Evolutionary conservation across 2,329 filamentous ascomycete species (phyloP), one percentile per base, ranked within the genome.

Genomic region (Beauveria caledonica): DNA sequence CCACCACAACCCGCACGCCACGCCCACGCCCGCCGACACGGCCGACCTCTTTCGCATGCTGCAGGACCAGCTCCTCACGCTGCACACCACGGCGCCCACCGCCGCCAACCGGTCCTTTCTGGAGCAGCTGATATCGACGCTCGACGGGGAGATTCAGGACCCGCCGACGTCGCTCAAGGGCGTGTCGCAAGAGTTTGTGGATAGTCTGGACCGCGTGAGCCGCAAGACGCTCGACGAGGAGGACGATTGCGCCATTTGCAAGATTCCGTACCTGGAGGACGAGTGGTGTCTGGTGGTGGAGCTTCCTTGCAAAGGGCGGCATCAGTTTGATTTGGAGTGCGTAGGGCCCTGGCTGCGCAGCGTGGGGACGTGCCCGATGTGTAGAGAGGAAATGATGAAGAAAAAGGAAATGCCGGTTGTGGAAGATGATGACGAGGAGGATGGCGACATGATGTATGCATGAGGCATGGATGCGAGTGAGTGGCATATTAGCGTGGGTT

Each of bases 261-360:
- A 82, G 62, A 81, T 86, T 66, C 73, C 71, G 33, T 86, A 83
- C 67, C 74, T 86, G 51, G 83, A 87, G 66, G 85, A 88, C 67
- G 73, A 76, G 66, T 86, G 83, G 68, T 82, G 80, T 60, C 75
- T 88, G 2, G 84, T 87, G 13, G 85, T 87, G 29, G 79, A 85
- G 74, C 75, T 88, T 67, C 84, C 84, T 45, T 88, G 85, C 68
- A 76, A 84, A 66, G 76, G 75, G 36, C 74, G 70, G 45, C 85
- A 88, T 70, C 73, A 73, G 54, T 87, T 86, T 68, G 85, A 88
- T 66, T 71, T 87, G n/a, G 85, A 88, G 73, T 88, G 85, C 66
- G 83, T 87, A 2, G 81, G 79, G 3, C 85, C 85, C 7, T 88
- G 85, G 85, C 69, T 88, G 69, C 74, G 79, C 69, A 79, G 82